Base-by-base conservation (phyloP, 805 yeast species). In the Zygosaccharomyces siamensis region DNA sequence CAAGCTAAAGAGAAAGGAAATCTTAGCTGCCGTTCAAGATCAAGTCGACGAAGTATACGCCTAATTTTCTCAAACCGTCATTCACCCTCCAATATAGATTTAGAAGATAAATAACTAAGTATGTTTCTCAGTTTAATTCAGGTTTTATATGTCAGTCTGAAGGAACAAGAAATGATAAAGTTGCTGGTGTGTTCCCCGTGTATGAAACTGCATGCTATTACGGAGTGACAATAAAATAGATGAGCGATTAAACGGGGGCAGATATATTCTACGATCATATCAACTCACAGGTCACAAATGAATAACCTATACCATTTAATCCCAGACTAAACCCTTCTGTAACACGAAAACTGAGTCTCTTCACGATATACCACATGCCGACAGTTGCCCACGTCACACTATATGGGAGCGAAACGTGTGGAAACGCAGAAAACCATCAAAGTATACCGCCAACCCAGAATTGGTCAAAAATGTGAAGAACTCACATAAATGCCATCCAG, bases 1-100 rank as follows among this genome's bases (percentile, higher is more conserved):
- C 72, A 93, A 93, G 72, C 78, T 93, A 62, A 97, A 92, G 75
- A 85, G 99, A 76, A 86, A 79, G 76, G 86, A 86, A 75, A 93
- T 93, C 63, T 72, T 88, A 58, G 79, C 75, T 28, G 79, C 83
- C 52, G 86, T 84, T 64, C 69, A 83, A 68, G 76, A 76, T 32
- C 78, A 76, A 43, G 86, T 93, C 60, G 86, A 86, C 52, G 73
- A 72, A 51, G 78, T 88, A 31, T 90, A 87, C 40, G 54, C 49
- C 30, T 47, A 24, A 20, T 14, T 24, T 26, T 14, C 31, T 32
- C 32, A 16, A 4, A 10, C 14, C 10, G 11, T 14, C 20, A 14
- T 10, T 33, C 8, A 18, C 16, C 16, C 6, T 10, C 16, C 5
- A 23, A 7, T 33, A 33, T 33, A 33, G 20, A 33, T 33, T 14